These are phyloP conservation scores for Tuber aestivum DNA, from an alignment of 495 filamentous ascomycete species.

Conservation along the genomic window DNA sequence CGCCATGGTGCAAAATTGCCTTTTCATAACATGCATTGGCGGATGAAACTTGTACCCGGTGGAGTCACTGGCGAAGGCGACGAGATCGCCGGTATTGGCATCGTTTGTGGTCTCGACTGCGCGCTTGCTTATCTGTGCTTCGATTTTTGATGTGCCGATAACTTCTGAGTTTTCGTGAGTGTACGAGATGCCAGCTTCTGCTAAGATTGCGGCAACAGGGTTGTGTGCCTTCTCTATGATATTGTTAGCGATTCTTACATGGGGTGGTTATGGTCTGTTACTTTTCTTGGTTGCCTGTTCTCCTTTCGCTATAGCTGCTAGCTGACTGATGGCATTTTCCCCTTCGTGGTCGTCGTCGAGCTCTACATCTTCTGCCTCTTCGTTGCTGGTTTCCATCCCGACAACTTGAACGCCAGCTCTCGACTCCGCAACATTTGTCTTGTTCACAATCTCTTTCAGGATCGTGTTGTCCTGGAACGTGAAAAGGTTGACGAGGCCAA, in stretches of 20 bases:
- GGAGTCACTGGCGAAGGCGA: slow-evolving; percentile 29
- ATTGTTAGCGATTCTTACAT: slow-evolving; percentile 5
- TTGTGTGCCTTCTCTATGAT: slow-evolving; percentile 49
- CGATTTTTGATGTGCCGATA: slow-evolving; percentile 78
- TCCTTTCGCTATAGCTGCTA: slow-evolving; percentile 63
- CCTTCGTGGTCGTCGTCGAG: slow-evolving; percentile 50
- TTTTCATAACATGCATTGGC: slow-evolving; percentile 62
- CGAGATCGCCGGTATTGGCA: slow-evolving; percentile 45
- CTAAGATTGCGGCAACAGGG: slow-evolving; percentile 81
- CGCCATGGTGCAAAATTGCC: slow-evolving; percentile 91
- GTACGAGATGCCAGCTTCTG: slow-evolving; percentile 84
- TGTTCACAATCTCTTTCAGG: slow-evolving; percentile 88
- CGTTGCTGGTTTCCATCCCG: slow-evolving; percentile 62
- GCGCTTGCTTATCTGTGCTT: slow-evolving; percentile 67
- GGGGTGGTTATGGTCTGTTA: neutral
- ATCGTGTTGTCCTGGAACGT: slow-evolving; percentile 73
- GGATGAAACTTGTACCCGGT: slow-evolving; percentile 63
- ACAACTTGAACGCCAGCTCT: slow-evolving; percentile 75
- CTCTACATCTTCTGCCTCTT: slow-evolving; percentile 52
- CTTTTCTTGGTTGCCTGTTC: slow-evolving; percentile 46
- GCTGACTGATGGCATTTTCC: slow-evolving; percentile 66
- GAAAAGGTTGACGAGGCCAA: slow-evolving; percentile 84
- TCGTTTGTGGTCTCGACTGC: slow-evolving; percentile 62
- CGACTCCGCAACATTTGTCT: slow-evolving; percentile 93
- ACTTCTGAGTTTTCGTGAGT: slow-evolving; percentile 96